Base-by-base conservation (phyloP, 345 rosid species). In the Heritiera littoralis region DNA sequence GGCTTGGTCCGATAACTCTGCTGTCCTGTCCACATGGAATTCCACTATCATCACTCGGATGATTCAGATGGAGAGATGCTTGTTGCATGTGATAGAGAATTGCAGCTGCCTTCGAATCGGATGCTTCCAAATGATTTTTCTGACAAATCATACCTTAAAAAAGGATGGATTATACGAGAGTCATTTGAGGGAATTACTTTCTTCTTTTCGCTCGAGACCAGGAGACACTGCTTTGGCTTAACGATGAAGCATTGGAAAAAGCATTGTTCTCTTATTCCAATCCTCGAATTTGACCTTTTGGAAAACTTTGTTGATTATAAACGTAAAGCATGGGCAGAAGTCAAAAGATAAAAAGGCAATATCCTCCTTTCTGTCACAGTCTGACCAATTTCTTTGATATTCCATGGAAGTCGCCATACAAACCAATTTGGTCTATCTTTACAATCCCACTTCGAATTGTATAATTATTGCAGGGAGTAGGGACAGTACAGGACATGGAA, bases 311-410 rank as follows among this genome's bases (percentile, higher is more conserved):
- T 75, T 49, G 55, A 59, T 59, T 43, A 61, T 46, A 18, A 64
- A 35, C 60, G 9, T 15, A 61, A 64, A 76, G 60, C 8, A 63
- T 48, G 4, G 6, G 61, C 66, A 60, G 2, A 46, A 76, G 79
- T 61, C 65, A 76, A 63, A 76, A 63, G 41, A 18, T 4, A 61
- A 64, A 52, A 63, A 49, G 17, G 70, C n/a, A 4, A 76, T 35
- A 63, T 48, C 48, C 76, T 52, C 46, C 69, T 65, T 75, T 75
- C 49, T 49, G 72, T 64, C 79, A 76, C 17, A 15, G 32, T 76
- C 71, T 76, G 58, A 28, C 48, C 60, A 61, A 63, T 66, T 76
- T 63, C 30, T 28, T 4, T 30, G 58, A 59, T 61, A 35, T 72
- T 35, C 75, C 63, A 54, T 72, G 32, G 30, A 54, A 54, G 46